A percentile compares a stretch with the other conserved stretches of the same genome.
Conservation (phyloP, 2,329 filamentous ascomycete genomes). For the Alternaria triticina region DNA sequence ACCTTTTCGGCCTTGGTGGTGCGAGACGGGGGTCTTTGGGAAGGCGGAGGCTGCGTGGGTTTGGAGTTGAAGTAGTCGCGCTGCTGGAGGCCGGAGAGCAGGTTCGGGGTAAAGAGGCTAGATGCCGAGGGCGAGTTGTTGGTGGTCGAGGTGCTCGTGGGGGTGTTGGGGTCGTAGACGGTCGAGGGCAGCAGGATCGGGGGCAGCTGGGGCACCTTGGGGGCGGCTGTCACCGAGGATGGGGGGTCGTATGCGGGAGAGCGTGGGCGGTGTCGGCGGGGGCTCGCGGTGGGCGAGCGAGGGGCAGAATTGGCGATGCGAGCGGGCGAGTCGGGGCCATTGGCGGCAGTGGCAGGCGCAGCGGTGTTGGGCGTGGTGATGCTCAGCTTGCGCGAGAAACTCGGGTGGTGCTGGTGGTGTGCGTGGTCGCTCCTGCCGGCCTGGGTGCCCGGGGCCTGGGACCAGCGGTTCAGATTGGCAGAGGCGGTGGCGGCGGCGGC, state of each 20-base stretch:
- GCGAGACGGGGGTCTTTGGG: conserved; percentile 39
- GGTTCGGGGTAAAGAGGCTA: conserved; percentile 41
- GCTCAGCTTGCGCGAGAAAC: conserved; percentile 48
- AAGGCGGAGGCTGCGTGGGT: conserved; percentile 20
- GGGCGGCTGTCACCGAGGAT: conserved; percentile 41
- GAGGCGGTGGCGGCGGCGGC: conserved; percentile 51
- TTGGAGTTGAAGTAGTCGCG: conserved; percentile 51
- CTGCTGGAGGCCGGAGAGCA: conserved; percentile 29
- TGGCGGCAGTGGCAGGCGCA: conserved; percentile 23
- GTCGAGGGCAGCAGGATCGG: conserved; percentile 41
- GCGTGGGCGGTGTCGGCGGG: conserved; percentile 38
- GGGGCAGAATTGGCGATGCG: conserved; percentile 26
- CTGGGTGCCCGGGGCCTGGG: conserved; percentile 59
- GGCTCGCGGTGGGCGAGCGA: conserved; percentile 49
- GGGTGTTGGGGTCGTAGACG: conserved; percentile 47
- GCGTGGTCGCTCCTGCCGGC: conserved; percentile 40
- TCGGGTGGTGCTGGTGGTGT: conserved; percentile 33
- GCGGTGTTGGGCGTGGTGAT: conserved; percentile 45
- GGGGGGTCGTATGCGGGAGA: conserved; percentile 43
- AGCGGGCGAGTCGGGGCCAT: conserved; percentile 45
- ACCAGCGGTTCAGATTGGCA: conserved; percentile 63
- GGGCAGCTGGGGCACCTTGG: conserved; percentile 39
- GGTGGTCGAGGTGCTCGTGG: conserved; percentile 35
- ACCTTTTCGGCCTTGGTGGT: conserved; percentile 33
- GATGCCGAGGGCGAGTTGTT: conserved; percentile 44